A percentile compares a stretch with the other conserved stretches of the same genome.
phyloP scores from a whole-genome alignment of 2,329 filamentous ascomycete genomes.

The Neoascochyta sp. region DNA sequence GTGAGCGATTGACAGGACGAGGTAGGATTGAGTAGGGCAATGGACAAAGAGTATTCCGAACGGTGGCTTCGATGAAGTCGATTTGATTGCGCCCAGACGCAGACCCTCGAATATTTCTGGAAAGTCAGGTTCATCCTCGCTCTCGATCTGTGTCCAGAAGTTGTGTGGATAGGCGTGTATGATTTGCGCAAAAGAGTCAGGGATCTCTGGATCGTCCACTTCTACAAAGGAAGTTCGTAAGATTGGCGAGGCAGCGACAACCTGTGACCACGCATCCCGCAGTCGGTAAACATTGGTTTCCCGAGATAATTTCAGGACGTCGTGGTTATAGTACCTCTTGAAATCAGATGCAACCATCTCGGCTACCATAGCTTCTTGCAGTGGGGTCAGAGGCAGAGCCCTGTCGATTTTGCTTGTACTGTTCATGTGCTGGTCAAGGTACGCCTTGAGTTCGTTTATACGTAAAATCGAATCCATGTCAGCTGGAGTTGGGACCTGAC shows the following conservation, averaged over 20 bases:
- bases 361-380: conserved; percentile 82
- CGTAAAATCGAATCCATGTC: conserved; percentile 16
- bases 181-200: conserved; percentile 56
- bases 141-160: conserved; percentile 33
- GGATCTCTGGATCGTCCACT: conserved; percentile 58
- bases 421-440: conserved; percentile 37
- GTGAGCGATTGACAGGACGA: conserved; percentile 74
- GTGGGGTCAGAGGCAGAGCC: conserved; percentile 70
- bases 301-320: conserved; percentile 61
- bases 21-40: conserved; percentile 35
- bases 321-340: conserved; percentile 78
- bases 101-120: conserved; percentile 29
- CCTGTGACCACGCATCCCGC: conserved; percentile 57
- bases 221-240: conserved; percentile 70
- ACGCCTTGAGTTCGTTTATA: conserved; percentile 33
- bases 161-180: conserved; percentile 39
- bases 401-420: conserved; percentile 49
- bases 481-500: conserved; percentile 1
- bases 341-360: conserved; percentile 76
- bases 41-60: conserved; percentile 40
- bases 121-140: conserved; percentile 25
- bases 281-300: conserved; percentile 57
- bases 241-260: conserved; percentile 63
- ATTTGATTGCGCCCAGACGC: conserved; percentile 32
- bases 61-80: conserved; percentile 12